Evolutionary conservation across 2,329 filamentous ascomycete species (phyloP).

Genomic region (Hypoxylon sp.): DNA sequence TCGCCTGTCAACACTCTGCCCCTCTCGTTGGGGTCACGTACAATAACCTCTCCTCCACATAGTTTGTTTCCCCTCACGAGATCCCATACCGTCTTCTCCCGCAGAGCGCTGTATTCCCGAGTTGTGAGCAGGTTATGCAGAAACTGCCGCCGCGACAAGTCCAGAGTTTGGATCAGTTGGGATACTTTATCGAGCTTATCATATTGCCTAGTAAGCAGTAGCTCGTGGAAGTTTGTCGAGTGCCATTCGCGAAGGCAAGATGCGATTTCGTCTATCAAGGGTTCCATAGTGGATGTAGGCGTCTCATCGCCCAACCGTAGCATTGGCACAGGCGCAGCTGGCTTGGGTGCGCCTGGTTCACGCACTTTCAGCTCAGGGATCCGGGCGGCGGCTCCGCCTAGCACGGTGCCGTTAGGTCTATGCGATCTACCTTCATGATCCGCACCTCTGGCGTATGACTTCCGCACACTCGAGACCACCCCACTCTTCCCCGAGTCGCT

Average conservation of each 20-base stretch:
- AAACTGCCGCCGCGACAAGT: conserved; percentile 87
- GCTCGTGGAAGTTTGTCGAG: conserved; percentile 93
- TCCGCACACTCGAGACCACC: conserved; percentile 57
- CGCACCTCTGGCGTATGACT: conserved; percentile 46
- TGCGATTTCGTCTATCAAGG: conserved; percentile 95
- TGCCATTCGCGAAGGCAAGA: conserved; percentile 98
- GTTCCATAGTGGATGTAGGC: conserved; percentile 87
- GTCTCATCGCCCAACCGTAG: conserved; percentile 98
- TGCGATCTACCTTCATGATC: conserved; percentile 34
- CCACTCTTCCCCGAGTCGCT: conserved; percentile 69
- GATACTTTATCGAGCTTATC: conserved; percentile 83
- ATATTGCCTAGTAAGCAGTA: conserved; percentile 87
- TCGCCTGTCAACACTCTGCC: conserved; percentile 91
- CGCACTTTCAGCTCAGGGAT: conserved; percentile 55
- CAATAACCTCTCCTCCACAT: conserved; percentile 92
- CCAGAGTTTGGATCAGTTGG: conserved; percentile 82
- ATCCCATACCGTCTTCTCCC: conserved; percentile 95
- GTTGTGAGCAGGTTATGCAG: conserved; percentile 93
- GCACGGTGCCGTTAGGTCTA: conserved; percentile 24
- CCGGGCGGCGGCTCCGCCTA: conserved; percentile 12
- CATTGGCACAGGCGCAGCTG: conserved; percentile 94
- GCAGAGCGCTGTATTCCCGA: conserved; percentile 82
- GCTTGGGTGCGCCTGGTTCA: conserved; percentile 78
- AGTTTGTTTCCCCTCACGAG: conserved; percentile 94
- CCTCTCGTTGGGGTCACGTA: conserved; percentile 85